Evolutionary conservation across 2,329 filamentous ascomycete species (phyloP), one percentile per base, ranked within the genome.

Genomic region (Eurotiales sp.): DNA sequence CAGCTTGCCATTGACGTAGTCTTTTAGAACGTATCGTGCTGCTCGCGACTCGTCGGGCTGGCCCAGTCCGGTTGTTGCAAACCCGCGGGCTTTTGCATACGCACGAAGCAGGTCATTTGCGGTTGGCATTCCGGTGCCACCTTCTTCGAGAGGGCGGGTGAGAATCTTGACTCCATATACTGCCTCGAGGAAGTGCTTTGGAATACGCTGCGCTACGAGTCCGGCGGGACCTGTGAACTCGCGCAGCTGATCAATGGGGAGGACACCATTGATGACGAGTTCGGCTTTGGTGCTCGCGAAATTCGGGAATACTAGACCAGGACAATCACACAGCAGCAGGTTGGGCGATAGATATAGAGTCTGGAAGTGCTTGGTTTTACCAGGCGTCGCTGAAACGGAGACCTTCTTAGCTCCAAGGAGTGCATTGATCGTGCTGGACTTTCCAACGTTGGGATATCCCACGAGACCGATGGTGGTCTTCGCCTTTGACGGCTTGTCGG

Each of bases 281-380:
- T 99, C 93, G 34, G 89, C 93, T 72, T 97, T 97, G 42, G 91
- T 97, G 41, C 86, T 91, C 52, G 93, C 92, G 62, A 97, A 99
- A 73, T 97, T 97, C 62, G 93, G 91, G 70, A 99, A 97, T 1
- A 99, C 95, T 17, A 99, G 85, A 85, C 93, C 93, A 8, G 93
- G 93, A 66, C 93, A 99, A 84, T 99, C 93, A 72, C 93, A 97
- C 6, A 99, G 82, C 42, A 97, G 81, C 56, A 99, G 90, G 53
- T 85, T 83, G 1, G 93, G 87, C 53, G 88, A 93, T 27, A 99
- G 82, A 67, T 96, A 91, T 53, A 99, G 93, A 1, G 93, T 99
- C 71, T 99, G 93, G 76, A 99, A 99, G 65, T 99, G 93, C 76
- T 99, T 99, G 12, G 93, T 99, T 76, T 99, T 99, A 68, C 93